phyloP scores from a whole-genome alignment of 2,329 filamentous ascomycete species.

The Talaromyces sp. region DNA sequence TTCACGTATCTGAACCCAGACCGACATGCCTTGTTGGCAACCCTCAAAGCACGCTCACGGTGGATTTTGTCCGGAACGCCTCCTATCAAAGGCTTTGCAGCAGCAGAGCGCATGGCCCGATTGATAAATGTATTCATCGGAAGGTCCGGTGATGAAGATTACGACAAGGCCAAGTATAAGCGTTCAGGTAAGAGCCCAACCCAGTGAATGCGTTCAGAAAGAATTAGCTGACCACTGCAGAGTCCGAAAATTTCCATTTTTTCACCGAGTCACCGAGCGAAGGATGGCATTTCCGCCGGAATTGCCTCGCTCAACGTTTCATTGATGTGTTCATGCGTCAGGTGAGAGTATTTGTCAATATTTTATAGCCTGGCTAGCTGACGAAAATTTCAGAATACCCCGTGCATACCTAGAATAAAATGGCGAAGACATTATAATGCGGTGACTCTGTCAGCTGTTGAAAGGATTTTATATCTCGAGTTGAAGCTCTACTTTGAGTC shows the following conservation, averaged over 20 bases:
- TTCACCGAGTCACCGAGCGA: constrained; percentile 48
- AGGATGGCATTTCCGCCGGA: constrained; percentile 49
- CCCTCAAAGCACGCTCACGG: constrained; percentile 47
- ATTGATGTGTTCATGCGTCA: constrained; percentile 50
- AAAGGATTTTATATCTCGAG: constrained; percentile 53
- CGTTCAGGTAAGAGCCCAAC: constrained; percentile 29
- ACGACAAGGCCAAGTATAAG: constrained; percentile 39
- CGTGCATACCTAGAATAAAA: constrained; percentile 43
- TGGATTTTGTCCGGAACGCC: constrained; percentile 65
- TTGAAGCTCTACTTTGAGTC: constrained; percentile 51
- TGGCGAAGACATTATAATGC: constrained; percentile 42
- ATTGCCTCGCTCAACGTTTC: constrained; percentile 52
- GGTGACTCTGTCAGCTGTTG: constrained; percentile 42
- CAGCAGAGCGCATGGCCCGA: constrained; percentile 55
- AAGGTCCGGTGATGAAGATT: constrained; percentile 43
- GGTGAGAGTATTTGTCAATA: background rate
- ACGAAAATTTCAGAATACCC: constrained; percentile 30
- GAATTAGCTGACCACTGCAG: constrained; percentile 22
- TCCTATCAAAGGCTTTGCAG: constrained; percentile 52
- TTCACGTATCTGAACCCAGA: constrained; percentile 53
- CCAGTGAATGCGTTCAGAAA: background rate
- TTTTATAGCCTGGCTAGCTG: background rate
- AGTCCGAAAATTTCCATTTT: constrained; percentile 53
- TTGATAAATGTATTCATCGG: constrained; percentile 55
- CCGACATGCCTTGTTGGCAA: constrained; percentile 40